Evolutionary conservation across 257 asterid species (phyloP), one percentile per base, ranked within the genome.

Genomic region (Plantago elongata): DNA sequence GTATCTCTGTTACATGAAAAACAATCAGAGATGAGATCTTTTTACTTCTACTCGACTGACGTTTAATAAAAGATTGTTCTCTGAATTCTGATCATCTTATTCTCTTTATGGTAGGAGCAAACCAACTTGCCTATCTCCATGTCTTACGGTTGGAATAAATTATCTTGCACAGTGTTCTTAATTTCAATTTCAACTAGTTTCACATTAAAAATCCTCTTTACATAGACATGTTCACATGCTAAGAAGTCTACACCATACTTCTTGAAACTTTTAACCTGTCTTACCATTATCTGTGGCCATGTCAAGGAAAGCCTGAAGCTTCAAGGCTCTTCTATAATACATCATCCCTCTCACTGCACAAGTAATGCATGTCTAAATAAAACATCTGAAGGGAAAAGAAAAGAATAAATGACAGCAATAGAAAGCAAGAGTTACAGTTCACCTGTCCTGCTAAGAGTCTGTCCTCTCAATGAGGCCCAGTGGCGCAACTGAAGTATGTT

Each of bases 251-350:
- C 40, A 34, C 40, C 40, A 34, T 34, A 22, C 27, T 22, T 34
- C 40, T 34, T 34, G 42, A 12, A 56, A 13, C 13, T 34, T n/a
- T 17, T 15, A 51, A 2, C 15, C 57, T 2, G 9, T 18, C 54
- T 60, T 83, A 89, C 97, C 97, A 49, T 87, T 93, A 75, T 89
- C 88, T 70, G 83, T 81, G 70, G 97, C 97, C 95, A 89, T 86
- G 73, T 89, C 97, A 61, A 89, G 95, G 77, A 89, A 89, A 50
- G 95, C 88, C 64, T 89, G 97, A 72, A 89, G 95, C 70, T 89
- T 95, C 57, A 89, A 76, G 17, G 97, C 97, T 78, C 78, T 87
- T 70, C 97, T 94, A 75, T 84, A 89, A 69, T 89, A 89, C 97
- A 89, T 89, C 97, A 89, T 89, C 66, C 97, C 97, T 77, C 97